A percentile compares a stretch with the other conserved stretches of the same genome.
Evolutionary conservation across 257 asterid genomes (phyloP).

Genomic region (Ehretia macrophylla): DNA sequence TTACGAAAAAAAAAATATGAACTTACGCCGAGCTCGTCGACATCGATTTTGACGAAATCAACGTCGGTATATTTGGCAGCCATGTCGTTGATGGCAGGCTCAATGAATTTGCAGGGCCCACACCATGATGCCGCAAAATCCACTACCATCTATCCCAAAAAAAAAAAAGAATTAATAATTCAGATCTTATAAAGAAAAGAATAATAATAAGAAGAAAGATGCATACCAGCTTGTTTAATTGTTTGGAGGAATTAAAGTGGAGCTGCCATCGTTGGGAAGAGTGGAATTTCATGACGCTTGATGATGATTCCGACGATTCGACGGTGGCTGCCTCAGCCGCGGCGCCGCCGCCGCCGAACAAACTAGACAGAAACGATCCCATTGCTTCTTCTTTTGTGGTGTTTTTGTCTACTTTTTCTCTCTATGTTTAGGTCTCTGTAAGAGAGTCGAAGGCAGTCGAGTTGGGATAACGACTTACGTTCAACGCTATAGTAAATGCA

Average conservation of each 20-base stretch:
- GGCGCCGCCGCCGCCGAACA: slow-evolving; percentile 30
- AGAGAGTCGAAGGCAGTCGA: no score
- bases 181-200: not conserved
- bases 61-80: slow-evolving; percentile 59
- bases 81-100: slow-evolving; percentile 52
- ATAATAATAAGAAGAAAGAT: not conserved
- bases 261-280: slow-evolving; percentile 71
- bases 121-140: slow-evolving; percentile 92
- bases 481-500: no score
- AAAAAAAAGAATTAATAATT: not conserved
- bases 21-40: slow-evolving; percentile 71
- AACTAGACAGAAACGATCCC: slow-evolving; percentile 37
- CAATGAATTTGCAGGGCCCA: slow-evolving; percentile 88
- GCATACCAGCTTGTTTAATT: slow-evolving; percentile 68
- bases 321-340: slow-evolving; percentile 27
- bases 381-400: slow-evolving; percentile 14
- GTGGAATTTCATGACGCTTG: slow-evolving; percentile 64
- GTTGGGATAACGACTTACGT: no score
- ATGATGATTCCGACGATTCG: slow-evolving; percentile 47
- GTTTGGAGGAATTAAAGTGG: slow-evolving; percentile 60
- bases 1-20: not conserved
- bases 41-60: slow-evolving; percentile 81
- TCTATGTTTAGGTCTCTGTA: no score
- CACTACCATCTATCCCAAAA: slow-evolving; percentile 61
- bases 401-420: no score